phyloP scores from a whole-genome alignment of 208 protist genomes.

The Trypanosoma avium region DNA sequence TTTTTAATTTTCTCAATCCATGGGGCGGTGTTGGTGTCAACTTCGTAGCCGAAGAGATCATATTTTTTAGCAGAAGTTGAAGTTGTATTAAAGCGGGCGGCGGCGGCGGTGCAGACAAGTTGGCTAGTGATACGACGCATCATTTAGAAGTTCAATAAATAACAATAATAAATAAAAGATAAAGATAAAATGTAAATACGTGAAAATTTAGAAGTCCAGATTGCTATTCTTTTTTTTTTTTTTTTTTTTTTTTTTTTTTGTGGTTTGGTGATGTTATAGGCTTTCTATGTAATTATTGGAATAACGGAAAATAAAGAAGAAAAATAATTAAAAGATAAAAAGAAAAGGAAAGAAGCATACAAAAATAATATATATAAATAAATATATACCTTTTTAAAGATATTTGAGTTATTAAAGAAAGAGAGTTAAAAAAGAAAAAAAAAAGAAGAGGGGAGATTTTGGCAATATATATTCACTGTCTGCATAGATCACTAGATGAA shows the following conservation, averaged over 20 bases:
- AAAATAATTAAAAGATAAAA: constrained; percentile 15
- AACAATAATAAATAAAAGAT: constrained; percentile 9
- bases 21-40: constrained; percentile 78
- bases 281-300: too few species aligned
- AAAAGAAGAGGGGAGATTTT: too few species aligned
- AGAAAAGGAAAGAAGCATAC: constrained; percentile 1
- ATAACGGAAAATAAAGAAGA: background rate
- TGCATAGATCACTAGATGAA: too few species aligned
- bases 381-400: too few species aligned
- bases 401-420: too few species aligned
- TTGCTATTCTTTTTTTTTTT: too few species aligned
- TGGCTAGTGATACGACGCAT: constrained; percentile 78
- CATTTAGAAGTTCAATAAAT: background rate
- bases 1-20: constrained; percentile 87
- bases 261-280: background rate
- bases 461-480: too few species aligned
- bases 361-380: background rate
- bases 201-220: background rate
- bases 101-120: constrained; percentile 44
- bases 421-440: too few species aligned
- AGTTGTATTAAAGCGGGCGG: constrained; percentile 37
- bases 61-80: constrained; percentile 65
- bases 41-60: constrained; percentile 88
- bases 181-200: constrained; percentile 11
- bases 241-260: background rate